Percentiles rank a stretch among this genome's conserved stretches.
Evolutionary conservation across 305 asterid species (phyloP).

Genomic region (Fraxinus sp.): DNA sequence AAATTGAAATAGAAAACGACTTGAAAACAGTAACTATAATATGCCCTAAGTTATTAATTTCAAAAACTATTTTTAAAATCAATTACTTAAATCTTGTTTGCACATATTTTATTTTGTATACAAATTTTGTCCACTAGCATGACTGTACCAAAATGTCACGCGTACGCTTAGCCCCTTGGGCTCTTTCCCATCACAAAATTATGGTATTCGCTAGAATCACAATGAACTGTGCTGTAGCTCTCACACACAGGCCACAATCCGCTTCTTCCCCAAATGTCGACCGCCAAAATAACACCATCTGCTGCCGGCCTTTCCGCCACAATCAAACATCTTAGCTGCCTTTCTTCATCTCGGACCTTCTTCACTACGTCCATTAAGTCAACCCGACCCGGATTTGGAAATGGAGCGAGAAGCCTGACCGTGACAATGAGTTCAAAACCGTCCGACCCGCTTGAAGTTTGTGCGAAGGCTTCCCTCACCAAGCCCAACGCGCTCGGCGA

Average conservation of each 20-base stretch:
- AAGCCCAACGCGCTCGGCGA: conserved; percentile 73
- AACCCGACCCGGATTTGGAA: conserved; percentile 22
- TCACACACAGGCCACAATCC: not conserved
- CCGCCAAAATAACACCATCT: conserved; percentile 52
- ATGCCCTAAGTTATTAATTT: no score
- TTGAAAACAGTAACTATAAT: no score
- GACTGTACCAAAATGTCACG: not conserved
- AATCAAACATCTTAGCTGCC: conserved; percentile 40
- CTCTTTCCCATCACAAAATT: not conserved
- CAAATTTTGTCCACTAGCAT: no score
- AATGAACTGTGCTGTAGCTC: not conserved
- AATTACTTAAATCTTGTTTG: no score
- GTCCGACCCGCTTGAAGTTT: conserved; percentile 55
- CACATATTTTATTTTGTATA: no score
- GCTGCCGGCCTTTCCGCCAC: conserved; percentile 44
- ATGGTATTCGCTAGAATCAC: not conserved
- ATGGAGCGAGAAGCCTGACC: conserved; percentile 28
- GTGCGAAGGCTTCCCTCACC: conserved; percentile 64
- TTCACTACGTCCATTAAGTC: conserved; percentile 21
- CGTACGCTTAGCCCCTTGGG: not conserved
- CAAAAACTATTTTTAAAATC: no score
- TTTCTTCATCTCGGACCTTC: conserved; percentile 23
- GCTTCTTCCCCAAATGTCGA: conserved; percentile 36
- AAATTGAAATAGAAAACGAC: no score
- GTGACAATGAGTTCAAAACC: conserved; percentile 45